Percentiles rank a stretch among this genome's conserved stretches.
Evolutionary conservation across 2,329 filamentous ascomycete species (phyloP).

Genomic region (Davidsoniella neocaledoniae): DNA sequence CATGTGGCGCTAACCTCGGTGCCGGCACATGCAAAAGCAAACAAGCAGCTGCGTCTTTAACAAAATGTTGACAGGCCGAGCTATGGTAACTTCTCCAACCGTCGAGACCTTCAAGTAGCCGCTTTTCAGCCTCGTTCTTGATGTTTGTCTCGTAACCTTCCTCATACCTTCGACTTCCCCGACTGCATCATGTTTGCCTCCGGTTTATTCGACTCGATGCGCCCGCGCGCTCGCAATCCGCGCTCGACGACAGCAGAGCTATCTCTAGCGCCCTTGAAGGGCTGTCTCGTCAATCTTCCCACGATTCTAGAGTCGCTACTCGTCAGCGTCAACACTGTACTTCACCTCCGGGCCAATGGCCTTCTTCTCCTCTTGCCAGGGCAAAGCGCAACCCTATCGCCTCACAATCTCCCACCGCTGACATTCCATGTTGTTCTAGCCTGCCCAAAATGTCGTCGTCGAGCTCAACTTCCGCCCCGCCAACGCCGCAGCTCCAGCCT

Average conservation of each 20-base stretch:
- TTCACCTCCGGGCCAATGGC: constrained; percentile 17
- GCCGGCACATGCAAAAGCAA: constrained; percentile 9
- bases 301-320: constrained; percentile 68
- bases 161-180: not conserved
- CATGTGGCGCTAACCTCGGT: constrained; percentile 11
- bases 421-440: constrained; percentile 30
- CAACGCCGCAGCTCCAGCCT: constrained; percentile 28
- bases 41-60: constrained; percentile 2
- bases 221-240: constrained; percentile 26
- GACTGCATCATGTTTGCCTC: constrained; percentile 8
- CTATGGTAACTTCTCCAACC: not conserved
- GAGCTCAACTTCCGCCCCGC: constrained; percentile 57
- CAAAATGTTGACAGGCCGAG: not conserved
- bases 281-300: constrained; percentile 86
- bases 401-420: too few species aligned
- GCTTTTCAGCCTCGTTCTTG: not conserved
- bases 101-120: not conserved
- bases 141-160: not conserved
- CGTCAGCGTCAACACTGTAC: constrained; percentile 76
- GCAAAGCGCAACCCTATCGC: too few species aligned
- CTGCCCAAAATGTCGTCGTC: constrained; percentile 89
- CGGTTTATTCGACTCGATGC: constrained; percentile 11
- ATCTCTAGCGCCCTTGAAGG: constrained; percentile 74
- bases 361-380: not conserved
- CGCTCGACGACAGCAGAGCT: constrained; percentile 64